phyloP scores from a whole-genome alignment of 176 grass and related monocot genomes.

The Musa troglodytarum region DNA sequence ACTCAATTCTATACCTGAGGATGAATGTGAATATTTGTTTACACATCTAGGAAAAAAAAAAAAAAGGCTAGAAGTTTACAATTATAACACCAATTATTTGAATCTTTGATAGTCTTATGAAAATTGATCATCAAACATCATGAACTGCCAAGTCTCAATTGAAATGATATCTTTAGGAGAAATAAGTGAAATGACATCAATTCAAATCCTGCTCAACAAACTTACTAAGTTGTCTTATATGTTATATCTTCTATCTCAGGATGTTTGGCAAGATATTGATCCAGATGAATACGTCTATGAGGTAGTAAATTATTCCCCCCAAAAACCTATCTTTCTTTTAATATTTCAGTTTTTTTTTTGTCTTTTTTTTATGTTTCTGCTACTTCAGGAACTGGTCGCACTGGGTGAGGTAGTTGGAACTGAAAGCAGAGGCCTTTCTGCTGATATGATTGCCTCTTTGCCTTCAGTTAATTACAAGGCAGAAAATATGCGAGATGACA shows the following conservation, averaged over 20 bases:
- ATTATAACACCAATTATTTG: too few relatives aligned
- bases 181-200: not conserved
- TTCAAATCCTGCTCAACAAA: not conserved
- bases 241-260: slow-evolving; percentile 33
- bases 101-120: too few relatives aligned
- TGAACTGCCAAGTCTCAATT: not conserved
- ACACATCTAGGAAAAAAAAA: too few relatives aligned
- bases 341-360: slow-evolving; percentile 17
- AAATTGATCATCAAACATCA: not conserved
- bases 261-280: slow-evolving; percentile 97
- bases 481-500: slow-evolving; percentile 66
- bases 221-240: not conserved
- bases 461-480: slow-evolving; percentile 81
- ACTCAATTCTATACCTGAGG: too few relatives aligned
- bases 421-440: slow-evolving; percentile 82
- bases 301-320: slow-evolving; percentile 25
- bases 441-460: slow-evolving; percentile 79
- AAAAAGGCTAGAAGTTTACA: too few relatives aligned
- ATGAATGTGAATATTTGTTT: too few relatives aligned
- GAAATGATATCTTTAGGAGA: not conserved
- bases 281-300: slow-evolving; percentile 93
- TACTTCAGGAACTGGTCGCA: slow-evolving; percentile 72
- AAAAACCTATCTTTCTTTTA: slow-evolving; percentile 9
- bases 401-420: slow-evolving; percentile 92
- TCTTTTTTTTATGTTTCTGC: slow-evolving; percentile 19